phyloP scores from a whole-genome alignment of 2,329 filamentous ascomycete species.

The Blumeriella jaapii region DNA sequence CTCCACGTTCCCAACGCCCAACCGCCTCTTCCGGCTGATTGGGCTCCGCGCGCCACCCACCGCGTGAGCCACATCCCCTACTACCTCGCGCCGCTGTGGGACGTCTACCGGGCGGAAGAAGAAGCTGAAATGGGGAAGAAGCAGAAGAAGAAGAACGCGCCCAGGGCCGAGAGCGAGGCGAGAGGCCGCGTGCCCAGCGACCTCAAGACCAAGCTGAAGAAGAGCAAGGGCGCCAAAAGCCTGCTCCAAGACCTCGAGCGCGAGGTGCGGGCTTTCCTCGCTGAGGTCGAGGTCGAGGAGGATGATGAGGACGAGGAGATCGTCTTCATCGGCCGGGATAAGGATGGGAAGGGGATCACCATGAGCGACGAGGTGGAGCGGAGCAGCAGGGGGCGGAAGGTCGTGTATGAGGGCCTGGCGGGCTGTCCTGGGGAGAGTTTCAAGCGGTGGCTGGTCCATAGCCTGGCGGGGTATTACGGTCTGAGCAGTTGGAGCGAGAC shows the following conservation, averaged over 20 bases:
- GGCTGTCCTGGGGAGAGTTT: slow-evolving; percentile 70
- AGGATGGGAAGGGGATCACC: slow-evolving; percentile 39
- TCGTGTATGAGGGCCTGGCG: slow-evolving; percentile 72
- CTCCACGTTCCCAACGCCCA: slow-evolving; percentile 77
- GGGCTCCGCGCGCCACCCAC: slow-evolving; percentile 72
- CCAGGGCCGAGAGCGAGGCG: too few relatives aligned
- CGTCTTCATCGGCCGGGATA: slow-evolving; percentile 59
- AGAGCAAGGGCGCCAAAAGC: slow-evolving; percentile 60
- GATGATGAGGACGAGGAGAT: slow-evolving; percentile 71
- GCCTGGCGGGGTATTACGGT: slow-evolving; percentile 7
- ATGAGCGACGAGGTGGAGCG: slow-evolving; percentile 40
- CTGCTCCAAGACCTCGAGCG: slow-evolving; percentile 78
- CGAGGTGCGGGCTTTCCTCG: slow-evolving; percentile 67
- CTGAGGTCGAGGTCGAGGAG: slow-evolving; percentile 39
- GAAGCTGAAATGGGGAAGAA: too few relatives aligned
- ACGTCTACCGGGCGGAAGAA: slow-evolving; percentile 45
- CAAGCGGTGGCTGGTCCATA: slow-evolving; percentile 46
- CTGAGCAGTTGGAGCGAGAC: slow-evolving; percentile 37
- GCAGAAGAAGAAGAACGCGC: too few relatives aligned
- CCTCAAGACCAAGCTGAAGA: slow-evolving; percentile 70
- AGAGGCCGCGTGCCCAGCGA: slow-evolving; percentile 62
- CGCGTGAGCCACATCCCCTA: slow-evolving; percentile 72
- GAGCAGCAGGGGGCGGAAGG: slow-evolving; percentile 47
- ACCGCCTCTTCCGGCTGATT: slow-evolving; percentile 73
- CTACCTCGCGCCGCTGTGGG: slow-evolving; percentile 80